phyloP scores from a whole-genome alignment of 768 basidiomycete species.

The Mycena floridula region DNA sequence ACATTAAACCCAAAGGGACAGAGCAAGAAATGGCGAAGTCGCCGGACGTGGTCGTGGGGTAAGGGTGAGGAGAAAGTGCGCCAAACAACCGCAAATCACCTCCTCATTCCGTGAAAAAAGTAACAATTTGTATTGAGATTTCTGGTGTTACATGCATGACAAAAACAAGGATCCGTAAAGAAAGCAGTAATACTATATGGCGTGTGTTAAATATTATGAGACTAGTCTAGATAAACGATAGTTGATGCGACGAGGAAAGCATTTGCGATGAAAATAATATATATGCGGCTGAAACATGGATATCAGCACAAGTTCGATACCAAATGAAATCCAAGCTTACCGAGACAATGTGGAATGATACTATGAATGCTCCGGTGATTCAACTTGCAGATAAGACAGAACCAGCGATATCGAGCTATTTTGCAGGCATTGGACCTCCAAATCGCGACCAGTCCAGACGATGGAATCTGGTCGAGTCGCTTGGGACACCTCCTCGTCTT shows the following conservation, averaged over 20 bases:
- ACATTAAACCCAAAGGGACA: too few relatives aligned
- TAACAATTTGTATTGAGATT: too few relatives aligned
- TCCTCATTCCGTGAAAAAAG: neutral
- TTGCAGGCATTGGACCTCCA: slow-evolving; percentile 81
- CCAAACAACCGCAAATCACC: neutral
- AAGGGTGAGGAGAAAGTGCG: neutral
- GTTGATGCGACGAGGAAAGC: neutral
- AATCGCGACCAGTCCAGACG: slow-evolving; percentile 75
- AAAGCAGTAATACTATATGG: too few relatives aligned
- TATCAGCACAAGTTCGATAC: neutral
- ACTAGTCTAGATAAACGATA: too few relatives aligned
- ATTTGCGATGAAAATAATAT: neutral
- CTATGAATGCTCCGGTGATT: slow-evolving; percentile 39
- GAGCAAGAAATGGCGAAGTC: too few relatives aligned
- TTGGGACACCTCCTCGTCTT: slow-evolving; percentile 20
- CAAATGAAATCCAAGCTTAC: neutral
- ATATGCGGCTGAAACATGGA: neutral
- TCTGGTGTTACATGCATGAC: too few relatives aligned
- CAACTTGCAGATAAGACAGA: slow-evolving; percentile 56
- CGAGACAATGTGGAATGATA: too few relatives aligned
- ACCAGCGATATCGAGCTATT: slow-evolving; percentile 82
- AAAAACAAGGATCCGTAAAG: too few relatives aligned
- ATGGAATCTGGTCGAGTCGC: slow-evolving; percentile 36
- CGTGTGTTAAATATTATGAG: too few relatives aligned
- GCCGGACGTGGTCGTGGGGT: too few relatives aligned